phyloP scores from a whole-genome alignment of 345 rosid species.

The Turritis glabra region DNA sequence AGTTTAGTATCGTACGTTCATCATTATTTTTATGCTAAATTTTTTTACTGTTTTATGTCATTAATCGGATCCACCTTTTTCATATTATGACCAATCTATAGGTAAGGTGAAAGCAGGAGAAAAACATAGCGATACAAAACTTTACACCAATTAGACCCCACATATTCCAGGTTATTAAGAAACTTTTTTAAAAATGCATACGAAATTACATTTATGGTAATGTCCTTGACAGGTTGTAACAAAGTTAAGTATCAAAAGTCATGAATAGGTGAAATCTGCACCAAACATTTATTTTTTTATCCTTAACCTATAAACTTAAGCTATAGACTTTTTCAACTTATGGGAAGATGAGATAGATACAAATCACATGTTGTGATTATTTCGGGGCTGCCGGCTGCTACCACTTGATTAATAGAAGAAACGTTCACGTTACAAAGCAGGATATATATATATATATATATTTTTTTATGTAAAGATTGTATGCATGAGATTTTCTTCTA shows the following conservation, averaged over 20 bases:
- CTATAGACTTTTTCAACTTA: slow-evolving; percentile 7
- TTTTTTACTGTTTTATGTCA: neutral
- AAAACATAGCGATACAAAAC: neutral
- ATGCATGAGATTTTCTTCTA: neutral
- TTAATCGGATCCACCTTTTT: neutral
- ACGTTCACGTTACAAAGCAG: slow-evolving; percentile 29
- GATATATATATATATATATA: too few species aligned
- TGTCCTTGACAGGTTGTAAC: neutral
- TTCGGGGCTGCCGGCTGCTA: slow-evolving; percentile 12
- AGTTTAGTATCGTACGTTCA: too few species aligned
- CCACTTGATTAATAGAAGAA: slow-evolving; percentile 4
- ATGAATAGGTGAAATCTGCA: slow-evolving; percentile 18
- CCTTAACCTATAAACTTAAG: neutral
- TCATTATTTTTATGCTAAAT: too few species aligned
- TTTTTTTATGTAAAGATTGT: neutral
- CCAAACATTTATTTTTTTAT: neutral
- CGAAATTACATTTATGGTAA: neutral
- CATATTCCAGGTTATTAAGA: too few species aligned
- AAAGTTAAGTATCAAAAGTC: neutral
- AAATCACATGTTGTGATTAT: neutral
- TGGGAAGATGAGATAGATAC: slow-evolving; percentile 1
- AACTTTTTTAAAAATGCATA: neutral
- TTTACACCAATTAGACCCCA: neutral
- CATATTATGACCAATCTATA: neutral
- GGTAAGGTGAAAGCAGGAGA: neutral